Evolutionary conservation across 2,329 filamentous ascomycete genomes (phyloP).

Genomic region (Aspergillus costaricaensis): DNA sequence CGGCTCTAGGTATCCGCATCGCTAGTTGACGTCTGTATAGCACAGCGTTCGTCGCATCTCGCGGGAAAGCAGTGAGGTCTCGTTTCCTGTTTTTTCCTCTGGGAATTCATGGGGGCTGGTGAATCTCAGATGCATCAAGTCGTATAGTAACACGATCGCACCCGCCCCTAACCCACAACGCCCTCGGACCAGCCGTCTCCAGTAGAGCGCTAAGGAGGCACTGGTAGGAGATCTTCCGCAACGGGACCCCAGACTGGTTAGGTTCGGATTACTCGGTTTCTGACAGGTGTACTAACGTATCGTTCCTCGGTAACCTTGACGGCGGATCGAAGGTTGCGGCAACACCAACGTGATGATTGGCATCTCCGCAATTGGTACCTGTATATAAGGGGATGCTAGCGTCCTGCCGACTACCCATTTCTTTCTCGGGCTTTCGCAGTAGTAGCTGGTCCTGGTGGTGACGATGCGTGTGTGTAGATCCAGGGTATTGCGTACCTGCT

Average conservation of each 20-base stretch:
- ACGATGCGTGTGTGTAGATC: not conserved
- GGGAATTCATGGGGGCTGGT: too few relatives aligned
- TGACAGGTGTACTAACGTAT: not conserved
- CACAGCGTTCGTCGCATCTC: not conserved
- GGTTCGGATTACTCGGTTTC: not conserved
- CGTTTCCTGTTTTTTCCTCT: not conserved
- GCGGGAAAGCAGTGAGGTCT: not conserved
- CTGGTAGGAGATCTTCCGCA: constrained; percentile 4
- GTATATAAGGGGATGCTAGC: not conserved
- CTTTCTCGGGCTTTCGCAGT: not conserved
- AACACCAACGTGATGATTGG: not conserved
- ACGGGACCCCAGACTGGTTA: not conserved
- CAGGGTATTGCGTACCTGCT: not conserved
- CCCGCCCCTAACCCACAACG: not conserved
- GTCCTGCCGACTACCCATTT: not conserved
- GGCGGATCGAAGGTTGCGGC: not conserved
- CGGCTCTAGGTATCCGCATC: not conserved
- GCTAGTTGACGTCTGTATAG: not conserved
- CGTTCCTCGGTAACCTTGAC: not conserved
- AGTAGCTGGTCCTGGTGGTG: not conserved
- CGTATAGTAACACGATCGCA: not conserved
- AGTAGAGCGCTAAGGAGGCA: not conserved
- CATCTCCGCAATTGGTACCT: not conserved
- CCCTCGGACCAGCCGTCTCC: not conserved
- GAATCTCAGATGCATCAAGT: not conserved